phyloP scores from a whole-genome alignment of 176 grass and related monocot species.

The Lolium perenne region DNA sequence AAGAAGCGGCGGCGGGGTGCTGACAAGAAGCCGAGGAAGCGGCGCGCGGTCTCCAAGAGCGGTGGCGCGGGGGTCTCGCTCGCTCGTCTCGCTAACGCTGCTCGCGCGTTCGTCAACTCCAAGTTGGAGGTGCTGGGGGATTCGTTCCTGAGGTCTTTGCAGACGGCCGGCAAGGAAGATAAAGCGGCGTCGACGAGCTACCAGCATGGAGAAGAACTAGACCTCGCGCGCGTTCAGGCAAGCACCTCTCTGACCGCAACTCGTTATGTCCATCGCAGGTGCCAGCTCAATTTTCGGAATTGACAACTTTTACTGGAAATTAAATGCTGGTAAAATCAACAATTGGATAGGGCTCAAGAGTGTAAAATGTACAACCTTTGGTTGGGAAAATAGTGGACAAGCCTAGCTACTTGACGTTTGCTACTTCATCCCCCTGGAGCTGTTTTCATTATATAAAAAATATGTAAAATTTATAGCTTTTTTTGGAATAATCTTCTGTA shows the following conservation, averaged over 20 bases:
- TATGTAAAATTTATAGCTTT: too few relatives aligned
- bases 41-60: not conserved
- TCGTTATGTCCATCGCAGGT: not conserved
- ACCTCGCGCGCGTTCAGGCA: constrained; percentile 32
- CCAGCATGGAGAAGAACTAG: constrained; percentile 2
- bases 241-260: constrained; percentile 8
- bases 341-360: not conserved
- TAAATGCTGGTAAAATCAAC: not conserved
- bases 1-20: constrained; percentile 34
- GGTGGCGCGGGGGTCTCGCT: not conserved
- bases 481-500: constrained; percentile 24
- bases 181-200: constrained; percentile 22
- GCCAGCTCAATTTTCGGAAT: not conserved
- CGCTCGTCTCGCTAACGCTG: not conserved
- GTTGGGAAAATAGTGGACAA: not conserved
- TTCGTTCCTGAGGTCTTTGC: not conserved
- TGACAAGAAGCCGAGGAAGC: not conserved
- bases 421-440: not conserved
- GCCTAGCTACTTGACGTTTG: not conserved
- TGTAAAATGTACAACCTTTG: not conserved
- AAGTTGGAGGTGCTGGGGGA: not conserved
- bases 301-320: not conserved
- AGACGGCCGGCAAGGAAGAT: not conserved
- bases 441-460: not conserved
- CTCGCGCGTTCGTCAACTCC: not conserved